Conservation (phyloP, 75 land plant genomes). For the Gnetum montanum region DNA sequence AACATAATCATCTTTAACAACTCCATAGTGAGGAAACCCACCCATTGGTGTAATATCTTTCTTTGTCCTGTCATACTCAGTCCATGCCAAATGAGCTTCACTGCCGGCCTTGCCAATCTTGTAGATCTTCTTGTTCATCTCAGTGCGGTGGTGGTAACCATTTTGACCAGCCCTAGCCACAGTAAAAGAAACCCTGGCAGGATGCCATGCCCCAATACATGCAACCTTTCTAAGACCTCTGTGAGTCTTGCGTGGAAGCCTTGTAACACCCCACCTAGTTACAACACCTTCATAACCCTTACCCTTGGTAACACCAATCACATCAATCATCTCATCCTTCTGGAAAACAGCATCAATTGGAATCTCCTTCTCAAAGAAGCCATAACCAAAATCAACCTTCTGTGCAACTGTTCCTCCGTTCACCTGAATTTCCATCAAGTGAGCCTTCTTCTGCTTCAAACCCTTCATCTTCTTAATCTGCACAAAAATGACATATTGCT, state of each 20-base stretch:
- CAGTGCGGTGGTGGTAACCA: conserved; percentile 43
- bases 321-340: conserved; percentile 47
- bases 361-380: conserved; percentile 30
- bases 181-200: conserved; percentile 42
- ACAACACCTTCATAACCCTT: conserved; percentile 43
- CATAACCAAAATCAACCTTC: conserved; percentile 54
- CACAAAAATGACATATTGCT: neutral
- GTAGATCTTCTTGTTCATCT: conserved; percentile 57
- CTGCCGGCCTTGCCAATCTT: conserved; percentile 38
- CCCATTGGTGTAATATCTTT: conserved; percentile 57
- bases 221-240: conserved; percentile 46
- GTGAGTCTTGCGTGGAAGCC: conserved; percentile 39
- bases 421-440: conserved; percentile 86
- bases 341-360: conserved; percentile 31
- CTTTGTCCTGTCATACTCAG: conserved; percentile 39
- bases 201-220: conserved; percentile 53
- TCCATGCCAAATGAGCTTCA: conserved; percentile 26
- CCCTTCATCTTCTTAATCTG: conserved; percentile 56
- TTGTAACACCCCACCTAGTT: conserved; percentile 43
- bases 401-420: conserved; percentile 73
- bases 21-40: conserved; percentile 45
- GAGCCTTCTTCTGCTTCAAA: conserved; percentile 63
- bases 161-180: conserved; percentile 41
- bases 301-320: conserved; percentile 40
- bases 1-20: conserved; percentile 43